phyloP scores from a whole-genome alignment of 2,329 filamentous ascomycete species.

The Phoma sp. region DNA sequence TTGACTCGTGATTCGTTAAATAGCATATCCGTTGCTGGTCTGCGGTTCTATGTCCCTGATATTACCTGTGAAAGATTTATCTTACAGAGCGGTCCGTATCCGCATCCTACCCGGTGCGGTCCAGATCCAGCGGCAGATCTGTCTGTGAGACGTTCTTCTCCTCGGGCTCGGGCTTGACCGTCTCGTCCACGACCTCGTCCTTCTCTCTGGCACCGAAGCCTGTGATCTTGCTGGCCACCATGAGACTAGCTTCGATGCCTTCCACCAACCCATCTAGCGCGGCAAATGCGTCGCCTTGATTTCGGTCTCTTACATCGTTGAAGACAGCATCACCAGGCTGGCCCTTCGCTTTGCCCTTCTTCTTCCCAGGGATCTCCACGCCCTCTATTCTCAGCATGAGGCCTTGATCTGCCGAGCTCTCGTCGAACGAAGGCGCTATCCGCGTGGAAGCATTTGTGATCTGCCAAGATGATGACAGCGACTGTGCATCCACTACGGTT shows the following conservation, averaged over 20 bases:
- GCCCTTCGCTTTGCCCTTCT: constrained; percentile 39
- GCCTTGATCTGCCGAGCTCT: constrained; percentile 49
- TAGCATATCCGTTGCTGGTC: neutral
- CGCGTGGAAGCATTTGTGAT: constrained; percentile 61
- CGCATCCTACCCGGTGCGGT: neutral
- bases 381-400: constrained; percentile 71
- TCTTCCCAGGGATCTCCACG: constrained; percentile 43
- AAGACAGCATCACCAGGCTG: constrained; percentile 36
- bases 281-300: constrained; percentile 42
- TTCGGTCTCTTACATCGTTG: constrained; percentile 38
- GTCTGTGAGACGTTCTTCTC: constrained; percentile 1
- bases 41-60: neutral
- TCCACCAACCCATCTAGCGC: constrained; percentile 47
- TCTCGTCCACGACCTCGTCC: neutral
- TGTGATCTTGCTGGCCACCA: constrained; percentile 43
- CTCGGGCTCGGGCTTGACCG: neutral
- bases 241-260: constrained; percentile 45
- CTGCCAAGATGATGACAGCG: constrained; percentile 77
- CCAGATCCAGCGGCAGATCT: neutral
- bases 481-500: constrained; percentile 71
- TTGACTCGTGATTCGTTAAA: constrained; percentile 1
- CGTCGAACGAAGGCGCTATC: constrained; percentile 68
- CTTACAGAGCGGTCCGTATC: neutral
- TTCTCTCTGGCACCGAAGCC: constrained; percentile 17
- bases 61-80: neutral